These are phyloP conservation scores for Phytophthora sp. DNA, from an alignment of 352 stramenopile genomes.

Conservation along the genomic window DNA sequence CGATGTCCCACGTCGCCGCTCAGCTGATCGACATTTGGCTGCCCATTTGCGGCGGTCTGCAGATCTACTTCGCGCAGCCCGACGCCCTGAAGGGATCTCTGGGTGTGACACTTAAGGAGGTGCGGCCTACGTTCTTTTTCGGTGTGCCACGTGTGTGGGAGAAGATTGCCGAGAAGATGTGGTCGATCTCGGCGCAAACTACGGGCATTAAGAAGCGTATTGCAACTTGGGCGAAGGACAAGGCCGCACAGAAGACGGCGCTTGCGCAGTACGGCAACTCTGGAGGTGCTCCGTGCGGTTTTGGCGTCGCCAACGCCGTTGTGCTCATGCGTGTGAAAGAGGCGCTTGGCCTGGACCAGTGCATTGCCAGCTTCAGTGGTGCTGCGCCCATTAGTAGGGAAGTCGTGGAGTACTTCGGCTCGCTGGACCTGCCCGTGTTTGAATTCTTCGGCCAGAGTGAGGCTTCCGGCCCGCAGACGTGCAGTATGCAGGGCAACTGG, in stretches of 20 bases:
- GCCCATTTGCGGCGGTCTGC: constrained; percentile 62
- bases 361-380: constrained; percentile 69
- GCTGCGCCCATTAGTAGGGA: constrained; percentile 94
- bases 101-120: constrained; percentile 83
- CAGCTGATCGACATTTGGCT: constrained; percentile 90
- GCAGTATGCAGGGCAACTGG: constrained; percentile 82
- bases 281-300: constrained; percentile 88
- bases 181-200: constrained; percentile 80
- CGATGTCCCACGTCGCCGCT: constrained; percentile 90
- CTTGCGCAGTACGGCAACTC: constrained; percentile 88
- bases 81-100: constrained; percentile 92
- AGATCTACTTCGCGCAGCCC: constrained; percentile 89
- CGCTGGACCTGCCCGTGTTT: constrained; percentile 93
- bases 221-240: constrained; percentile 90
- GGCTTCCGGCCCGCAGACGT: constrained; percentile 84
- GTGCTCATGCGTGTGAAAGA: constrained; percentile 90
- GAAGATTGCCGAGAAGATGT: constrained; percentile 94
- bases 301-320: constrained; percentile 86
- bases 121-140: constrained; percentile 91
- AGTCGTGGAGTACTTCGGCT: constrained; percentile 95
- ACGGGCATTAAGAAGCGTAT: constrained; percentile 94
- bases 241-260: constrained; percentile 77
- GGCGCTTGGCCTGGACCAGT: constrained; percentile 92
- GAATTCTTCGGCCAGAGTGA: constrained; percentile 96
- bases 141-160: constrained; percentile 93